Conservation (phyloP, 2,329 filamentous ascomycete genomes). For the Penicillium sclerotiorum region DNA sequence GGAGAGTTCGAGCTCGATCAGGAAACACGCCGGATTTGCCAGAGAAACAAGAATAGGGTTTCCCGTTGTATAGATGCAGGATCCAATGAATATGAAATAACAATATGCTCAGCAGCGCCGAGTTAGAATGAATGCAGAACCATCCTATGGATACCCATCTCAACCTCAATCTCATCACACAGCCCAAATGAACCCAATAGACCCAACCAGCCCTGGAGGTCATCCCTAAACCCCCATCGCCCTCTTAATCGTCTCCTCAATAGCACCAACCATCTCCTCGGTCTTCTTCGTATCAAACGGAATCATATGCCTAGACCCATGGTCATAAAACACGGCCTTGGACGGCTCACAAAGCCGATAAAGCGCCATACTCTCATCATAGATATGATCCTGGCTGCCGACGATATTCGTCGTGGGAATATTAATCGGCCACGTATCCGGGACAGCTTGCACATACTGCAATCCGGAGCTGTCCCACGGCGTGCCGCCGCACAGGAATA, state of each 20-base stretch:
- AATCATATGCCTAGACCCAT: slow-evolving; percentile 37
- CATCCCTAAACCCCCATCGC: slow-evolving; percentile 16
- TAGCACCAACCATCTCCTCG: slow-evolving; percentile 28
- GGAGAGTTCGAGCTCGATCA: neutral
- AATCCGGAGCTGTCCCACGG: slow-evolving; percentile 30
- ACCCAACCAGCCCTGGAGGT: too few species aligned
- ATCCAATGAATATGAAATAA: neutral
- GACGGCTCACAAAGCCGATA: slow-evolving; percentile 37
- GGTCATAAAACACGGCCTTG: slow-evolving; percentile 38
- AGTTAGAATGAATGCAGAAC: neutral
- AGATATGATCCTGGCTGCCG: slow-evolving; percentile 38
- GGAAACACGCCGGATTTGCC: neutral
- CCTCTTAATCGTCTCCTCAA: slow-evolving; percentile 30
- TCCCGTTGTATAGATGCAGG: neutral
- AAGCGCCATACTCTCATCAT: slow-evolving; percentile 32
- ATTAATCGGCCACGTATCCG: slow-evolving; percentile 23
- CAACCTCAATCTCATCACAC: neutral
- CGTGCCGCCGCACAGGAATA: slow-evolving; percentile 33
- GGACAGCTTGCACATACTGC: slow-evolving; percentile 14
- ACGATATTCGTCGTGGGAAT: slow-evolving; percentile 46
- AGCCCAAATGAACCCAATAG: neutral
- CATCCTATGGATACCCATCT: too few species aligned
- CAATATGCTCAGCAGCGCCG: neutral
- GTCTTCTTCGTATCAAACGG: slow-evolving; percentile 36
- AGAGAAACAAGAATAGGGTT: neutral